Percentiles rank a stretch among this genome's conserved stretches.
Evolutionary conservation across 169 alveolate species (phyloP).

Genomic region (Plasmodium gallinaceum): DNA sequence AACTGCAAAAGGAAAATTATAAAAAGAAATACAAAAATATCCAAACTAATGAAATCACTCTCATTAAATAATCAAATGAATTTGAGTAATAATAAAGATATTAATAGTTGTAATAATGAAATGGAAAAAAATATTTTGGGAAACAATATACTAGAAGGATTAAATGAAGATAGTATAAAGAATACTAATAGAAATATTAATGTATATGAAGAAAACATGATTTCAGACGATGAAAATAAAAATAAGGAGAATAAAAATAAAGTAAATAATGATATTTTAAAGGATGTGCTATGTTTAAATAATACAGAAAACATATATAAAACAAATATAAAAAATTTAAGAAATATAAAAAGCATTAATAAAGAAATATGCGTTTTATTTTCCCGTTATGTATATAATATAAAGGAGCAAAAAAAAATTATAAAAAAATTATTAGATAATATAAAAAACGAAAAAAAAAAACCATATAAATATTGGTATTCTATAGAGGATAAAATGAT

Average conservation of each 20-base stretch:
- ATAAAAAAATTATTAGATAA: constrained; percentile 37
- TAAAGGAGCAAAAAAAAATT: constrained; percentile 68
- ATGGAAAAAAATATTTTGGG: no score
- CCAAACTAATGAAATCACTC: neutral
- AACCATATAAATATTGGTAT: constrained; percentile 79
- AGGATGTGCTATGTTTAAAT: neutral
- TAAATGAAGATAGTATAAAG: neutral
- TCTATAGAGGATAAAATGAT: constrained; percentile 84
- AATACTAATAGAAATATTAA: neutral
- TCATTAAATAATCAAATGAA: neutral
- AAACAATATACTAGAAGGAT: neutral
- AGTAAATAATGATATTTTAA: neutral
- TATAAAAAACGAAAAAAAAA: constrained; percentile 66
- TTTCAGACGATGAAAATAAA: neutral
- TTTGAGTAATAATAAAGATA: neutral
- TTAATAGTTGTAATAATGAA: neutral
- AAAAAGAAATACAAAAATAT: neutral
- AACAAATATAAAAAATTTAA: constrained; percentile 1
- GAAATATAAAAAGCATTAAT: constrained; percentile 31
- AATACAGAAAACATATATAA: neutral
- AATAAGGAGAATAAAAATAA: neutral
- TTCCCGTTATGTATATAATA: constrained; percentile 63
- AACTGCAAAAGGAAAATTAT: constrained; percentile 15
- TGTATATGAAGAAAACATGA: neutral
- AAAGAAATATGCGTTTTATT: constrained; percentile 64